phyloP scores from a whole-genome alignment of 192 early-diverging fungal genomes.

The Funneliformis geosporum region DNA sequence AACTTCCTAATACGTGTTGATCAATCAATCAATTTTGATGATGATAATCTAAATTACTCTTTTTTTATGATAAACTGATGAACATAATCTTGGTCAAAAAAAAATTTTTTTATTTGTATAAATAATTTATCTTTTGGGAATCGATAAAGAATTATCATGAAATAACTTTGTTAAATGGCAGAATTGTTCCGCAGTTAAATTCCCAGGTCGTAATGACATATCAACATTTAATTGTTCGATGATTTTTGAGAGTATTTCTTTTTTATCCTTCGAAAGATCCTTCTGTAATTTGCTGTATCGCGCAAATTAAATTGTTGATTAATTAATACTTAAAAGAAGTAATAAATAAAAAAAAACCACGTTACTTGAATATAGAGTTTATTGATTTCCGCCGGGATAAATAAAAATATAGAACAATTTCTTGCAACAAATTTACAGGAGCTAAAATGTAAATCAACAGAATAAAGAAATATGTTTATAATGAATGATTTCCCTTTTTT shows the following conservation, averaged over 20 bases:
- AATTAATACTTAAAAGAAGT: background rate
- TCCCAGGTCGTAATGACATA: slow-evolving; percentile 60
- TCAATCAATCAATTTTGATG: too few relatives aligned
- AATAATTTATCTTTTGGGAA: background rate
- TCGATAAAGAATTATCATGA: slow-evolving; percentile 42
- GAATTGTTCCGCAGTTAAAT: slow-evolving; percentile 63
- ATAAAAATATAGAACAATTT: slow-evolving; percentile 24
- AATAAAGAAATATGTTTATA: background rate
- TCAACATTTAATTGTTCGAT: slow-evolving; percentile 56
- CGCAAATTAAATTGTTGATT: background rate
- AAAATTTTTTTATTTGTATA: too few relatives aligned
- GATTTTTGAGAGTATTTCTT: slow-evolving; percentile 40
- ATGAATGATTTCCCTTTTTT: too few relatives aligned
- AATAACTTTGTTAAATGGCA: slow-evolving; percentile 55
- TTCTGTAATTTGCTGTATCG: slow-evolving; percentile 22
- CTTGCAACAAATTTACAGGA: slow-evolving; percentile 41
- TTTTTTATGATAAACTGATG: too few relatives aligned
- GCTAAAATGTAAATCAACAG: slow-evolving; percentile 43
- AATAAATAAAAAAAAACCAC: slow-evolving; percentile 12
- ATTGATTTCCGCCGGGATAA: background rate
- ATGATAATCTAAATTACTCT: too few relatives aligned
- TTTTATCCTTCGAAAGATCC: slow-evolving; percentile 45
- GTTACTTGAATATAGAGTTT: background rate
- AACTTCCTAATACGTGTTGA: too few relatives aligned
- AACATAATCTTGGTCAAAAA: too few relatives aligned